A percentile compares a stretch with the other conserved stretches of the same genome.
These are phyloP conservation scores for Mycena vitilis DNA, from an alignment of 768 basidiomycete species.

Conservation along the genomic window DNA sequence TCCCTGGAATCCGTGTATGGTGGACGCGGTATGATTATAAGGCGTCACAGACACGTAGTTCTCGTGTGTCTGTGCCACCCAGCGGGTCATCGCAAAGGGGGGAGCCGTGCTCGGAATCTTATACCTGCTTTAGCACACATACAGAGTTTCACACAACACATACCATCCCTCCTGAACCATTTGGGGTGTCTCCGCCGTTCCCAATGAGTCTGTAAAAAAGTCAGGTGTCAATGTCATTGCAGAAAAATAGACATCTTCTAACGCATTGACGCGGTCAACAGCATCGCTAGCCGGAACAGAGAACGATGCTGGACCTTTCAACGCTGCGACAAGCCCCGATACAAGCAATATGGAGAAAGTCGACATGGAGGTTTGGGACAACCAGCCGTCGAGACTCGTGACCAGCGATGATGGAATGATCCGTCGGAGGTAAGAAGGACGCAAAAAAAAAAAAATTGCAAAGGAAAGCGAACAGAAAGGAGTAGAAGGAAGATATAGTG, in stretches of 20 bases:
- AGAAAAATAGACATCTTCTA: constrained; percentile 4
- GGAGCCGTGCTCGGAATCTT: constrained; percentile 59
- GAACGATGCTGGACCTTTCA: constrained; percentile 22
- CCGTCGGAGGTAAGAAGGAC: no score
- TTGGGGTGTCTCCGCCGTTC: constrained; percentile 77
- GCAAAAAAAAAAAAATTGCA: no score
- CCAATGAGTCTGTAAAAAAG: constrained; percentile 64
- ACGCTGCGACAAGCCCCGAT: constrained; percentile 7
- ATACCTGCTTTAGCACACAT: no score
- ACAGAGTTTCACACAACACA: no score
- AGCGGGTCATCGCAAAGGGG: constrained; percentile 88
- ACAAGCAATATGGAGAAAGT: neutral
- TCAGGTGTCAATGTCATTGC: neutral
- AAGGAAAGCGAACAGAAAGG: no score
- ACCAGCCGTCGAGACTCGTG: no score
- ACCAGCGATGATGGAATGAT: no score
- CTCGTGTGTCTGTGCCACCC: constrained; percentile 83
- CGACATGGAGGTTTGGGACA: constrained; percentile 3
- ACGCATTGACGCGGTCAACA: constrained; percentile 48
- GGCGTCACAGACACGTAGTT: constrained; percentile 82
- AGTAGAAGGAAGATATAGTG: no score
- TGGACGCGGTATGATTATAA: constrained; percentile 68
- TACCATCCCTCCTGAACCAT: constrained; percentile 82
- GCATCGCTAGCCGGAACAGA: constrained; percentile 39
- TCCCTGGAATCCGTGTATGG: constrained; percentile 80